These are phyloP conservation scores for Candida montana DNA, from an alignment of 805 yeast species.

Conservation along the genomic window DNA sequence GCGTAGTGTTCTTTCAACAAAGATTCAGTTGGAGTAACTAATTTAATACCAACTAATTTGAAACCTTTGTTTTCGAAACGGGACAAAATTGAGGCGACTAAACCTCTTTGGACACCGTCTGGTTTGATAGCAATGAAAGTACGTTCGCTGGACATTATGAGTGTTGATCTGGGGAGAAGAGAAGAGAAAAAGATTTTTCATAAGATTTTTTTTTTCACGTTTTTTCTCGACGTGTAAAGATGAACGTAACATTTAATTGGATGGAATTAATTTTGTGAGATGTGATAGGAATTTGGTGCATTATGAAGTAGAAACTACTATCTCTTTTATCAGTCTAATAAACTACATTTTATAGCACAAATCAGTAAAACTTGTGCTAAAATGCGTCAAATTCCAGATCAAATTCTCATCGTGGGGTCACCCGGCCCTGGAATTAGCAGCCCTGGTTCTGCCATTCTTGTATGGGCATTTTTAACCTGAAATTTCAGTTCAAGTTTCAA, in stretches of 20 bases:
- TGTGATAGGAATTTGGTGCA: no score
- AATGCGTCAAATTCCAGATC: no score
- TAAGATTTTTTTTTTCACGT: neutral
- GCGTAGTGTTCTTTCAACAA: conserved; percentile 91
- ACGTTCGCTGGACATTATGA: conserved; percentile 52
- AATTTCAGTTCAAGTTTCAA: neutral
- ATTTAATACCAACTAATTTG: conserved; percentile 95
- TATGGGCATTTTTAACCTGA: no score
- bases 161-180: neutral
- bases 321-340: no score
- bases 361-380: no score
- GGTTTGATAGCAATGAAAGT: conserved; percentile 92
- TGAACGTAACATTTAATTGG: no score
- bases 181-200: neutral
- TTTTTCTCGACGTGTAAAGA: neutral
- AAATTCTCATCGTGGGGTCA: no score
- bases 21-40: conserved; percentile 79
- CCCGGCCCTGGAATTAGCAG: no score
- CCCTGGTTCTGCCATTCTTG: no score
- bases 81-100: conserved; percentile 79
- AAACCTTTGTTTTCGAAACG: conserved; percentile 97
- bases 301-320: no score
- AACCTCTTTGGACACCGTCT: conserved; percentile 99
- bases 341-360: no score
- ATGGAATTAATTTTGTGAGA: no score